Evolutionary conservation across 176 grass and related monocot species (phyloP).

Genomic region (Leersia perrieri): DNA sequence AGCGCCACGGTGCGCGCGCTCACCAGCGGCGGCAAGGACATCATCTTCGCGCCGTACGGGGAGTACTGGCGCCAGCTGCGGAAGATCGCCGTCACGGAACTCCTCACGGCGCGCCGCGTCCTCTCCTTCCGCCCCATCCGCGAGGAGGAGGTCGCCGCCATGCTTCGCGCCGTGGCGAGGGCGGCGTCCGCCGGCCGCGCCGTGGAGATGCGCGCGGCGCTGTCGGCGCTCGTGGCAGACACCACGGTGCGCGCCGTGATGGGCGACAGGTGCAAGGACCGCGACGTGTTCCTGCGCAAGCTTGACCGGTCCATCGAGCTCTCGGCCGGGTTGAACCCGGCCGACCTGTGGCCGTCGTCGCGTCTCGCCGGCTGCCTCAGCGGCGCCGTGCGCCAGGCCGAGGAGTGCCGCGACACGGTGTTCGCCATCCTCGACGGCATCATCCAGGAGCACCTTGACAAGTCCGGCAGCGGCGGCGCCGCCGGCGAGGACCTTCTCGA

Average conservation of each 20-base stretch:
- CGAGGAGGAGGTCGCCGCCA: constrained; percentile 45
- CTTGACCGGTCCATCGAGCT: constrained; percentile 11
- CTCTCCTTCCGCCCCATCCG: constrained; percentile 43
- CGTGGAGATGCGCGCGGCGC: constrained; percentile 46
- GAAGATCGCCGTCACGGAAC: constrained; percentile 51
- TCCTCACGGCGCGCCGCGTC: constrained; percentile 53
- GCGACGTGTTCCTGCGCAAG: constrained; percentile 36
- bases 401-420: constrained; percentile 35
- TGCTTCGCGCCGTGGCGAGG: neutral
- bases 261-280: constrained; percentile 54
- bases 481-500: constrained; percentile 49
- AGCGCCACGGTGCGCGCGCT: constrained; percentile 39
- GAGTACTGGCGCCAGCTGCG: constrained; percentile 65
- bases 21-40: constrained; percentile 34
- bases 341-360: constrained; percentile 58
- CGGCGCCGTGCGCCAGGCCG: constrained; percentile 23
- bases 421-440: constrained; percentile 52
- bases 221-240: constrained; percentile 38
- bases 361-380: constrained; percentile 34
- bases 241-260: constrained; percentile 40
- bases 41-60: constrained; percentile 63
- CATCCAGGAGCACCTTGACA: constrained; percentile 46
- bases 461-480: neutral
- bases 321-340: constrained; percentile 35
- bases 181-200: neutral